phyloP scores from a whole-genome alignment of 805 yeast genomes.

The Ogataea parapolymorpha region DNA sequence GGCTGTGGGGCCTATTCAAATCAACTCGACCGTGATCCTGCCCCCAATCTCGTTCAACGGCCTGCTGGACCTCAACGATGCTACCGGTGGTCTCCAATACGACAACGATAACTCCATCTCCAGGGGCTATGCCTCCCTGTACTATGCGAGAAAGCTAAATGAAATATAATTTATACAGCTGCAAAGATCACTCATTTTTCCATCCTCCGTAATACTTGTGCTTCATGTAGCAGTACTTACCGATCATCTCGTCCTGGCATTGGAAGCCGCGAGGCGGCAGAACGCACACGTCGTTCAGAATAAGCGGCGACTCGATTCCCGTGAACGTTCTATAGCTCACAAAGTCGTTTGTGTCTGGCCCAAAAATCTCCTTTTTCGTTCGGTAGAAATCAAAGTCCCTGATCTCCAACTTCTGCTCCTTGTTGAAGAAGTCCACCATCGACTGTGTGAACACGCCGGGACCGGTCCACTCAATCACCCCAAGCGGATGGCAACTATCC shows the following conservation, averaged over 20 bases:
- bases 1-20: constrained; percentile 16
- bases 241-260: constrained; percentile 22
- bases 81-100: background rate
- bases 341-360: constrained; percentile 11
- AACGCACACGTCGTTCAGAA: constrained; percentile 17
- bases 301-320: constrained; percentile 19
- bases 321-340: constrained; percentile 19
- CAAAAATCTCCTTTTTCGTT: constrained; percentile 9
- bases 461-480: constrained; percentile 49
- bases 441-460: constrained; percentile 50
- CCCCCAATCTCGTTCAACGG: constrained; percentile 22
- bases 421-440: constrained; percentile 43
- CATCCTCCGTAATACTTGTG: constrained; percentile 21
- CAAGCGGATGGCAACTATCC: constrained; percentile 36
- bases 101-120: constrained; percentile 9
- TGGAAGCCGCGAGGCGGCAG: constrained; percentile 16
- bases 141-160: constrained; percentile 18
- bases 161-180: background rate
- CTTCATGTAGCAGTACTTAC: constrained; percentile 24
- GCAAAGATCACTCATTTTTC: constrained; percentile 11
- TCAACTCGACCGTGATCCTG: constrained; percentile 16
- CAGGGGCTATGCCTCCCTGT: constrained; percentile 13
- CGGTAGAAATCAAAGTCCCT: constrained; percentile 11
- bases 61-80: constrained; percentile 1
- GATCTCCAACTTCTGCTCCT: constrained; percentile 4